Evolutionary conservation across 1,284 basidiomycete species (phyloP).

Genomic region (Phlebopus sp.): DNA sequence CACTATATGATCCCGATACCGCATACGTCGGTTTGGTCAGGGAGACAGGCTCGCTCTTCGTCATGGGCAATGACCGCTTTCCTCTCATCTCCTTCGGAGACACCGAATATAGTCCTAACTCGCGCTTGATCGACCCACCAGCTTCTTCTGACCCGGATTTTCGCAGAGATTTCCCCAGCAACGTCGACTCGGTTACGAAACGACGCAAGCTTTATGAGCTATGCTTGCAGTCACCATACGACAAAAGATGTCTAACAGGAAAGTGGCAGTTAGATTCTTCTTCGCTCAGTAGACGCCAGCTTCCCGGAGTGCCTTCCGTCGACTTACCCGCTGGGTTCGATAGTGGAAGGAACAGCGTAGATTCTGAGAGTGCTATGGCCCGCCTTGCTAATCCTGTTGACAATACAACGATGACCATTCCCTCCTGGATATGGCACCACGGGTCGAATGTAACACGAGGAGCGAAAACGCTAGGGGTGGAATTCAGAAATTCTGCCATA

Average conservation of each 20-base stretch:
- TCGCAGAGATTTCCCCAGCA: constrained; percentile 34
- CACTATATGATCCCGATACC: constrained; percentile 48
- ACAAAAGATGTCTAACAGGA: constrained; percentile 61
- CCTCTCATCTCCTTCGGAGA: constrained; percentile 74
- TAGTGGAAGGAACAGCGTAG: constrained; percentile 4
- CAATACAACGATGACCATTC: constrained; percentile 11
- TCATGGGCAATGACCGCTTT: constrained; percentile 70
- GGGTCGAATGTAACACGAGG: constrained; percentile 3
- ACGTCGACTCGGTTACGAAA: constrained; percentile 45
- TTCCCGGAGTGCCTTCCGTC: constrained; percentile 33
- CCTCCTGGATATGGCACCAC: constrained; percentile 18
- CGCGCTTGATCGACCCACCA: constrained; percentile 37
- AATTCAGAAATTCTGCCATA: constrained; percentile 15
- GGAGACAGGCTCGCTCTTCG: constrained; percentile 71
- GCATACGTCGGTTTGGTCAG: constrained; percentile 76
- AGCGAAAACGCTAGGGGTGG: constrained; percentile 9
- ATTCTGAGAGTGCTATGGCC: constrained; percentile 12
- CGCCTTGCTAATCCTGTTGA: constrained; percentile 16
- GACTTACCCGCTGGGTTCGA: constrained; percentile 21
- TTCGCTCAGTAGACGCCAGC: constrained; percentile 30
- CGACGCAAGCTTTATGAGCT: constrained; percentile 39
- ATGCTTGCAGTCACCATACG: constrained; percentile 37
- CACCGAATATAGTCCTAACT: constrained; percentile 32
- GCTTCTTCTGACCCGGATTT: constrained; percentile 19
- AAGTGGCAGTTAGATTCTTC: constrained; percentile 47